Percentiles rank a stretch among this genome's conserved stretches.
These are phyloP conservation scores for Fusarium tuaranense DNA, from an alignment of 2,329 filamentous ascomycete species.

Conservation along the genomic window DNA sequence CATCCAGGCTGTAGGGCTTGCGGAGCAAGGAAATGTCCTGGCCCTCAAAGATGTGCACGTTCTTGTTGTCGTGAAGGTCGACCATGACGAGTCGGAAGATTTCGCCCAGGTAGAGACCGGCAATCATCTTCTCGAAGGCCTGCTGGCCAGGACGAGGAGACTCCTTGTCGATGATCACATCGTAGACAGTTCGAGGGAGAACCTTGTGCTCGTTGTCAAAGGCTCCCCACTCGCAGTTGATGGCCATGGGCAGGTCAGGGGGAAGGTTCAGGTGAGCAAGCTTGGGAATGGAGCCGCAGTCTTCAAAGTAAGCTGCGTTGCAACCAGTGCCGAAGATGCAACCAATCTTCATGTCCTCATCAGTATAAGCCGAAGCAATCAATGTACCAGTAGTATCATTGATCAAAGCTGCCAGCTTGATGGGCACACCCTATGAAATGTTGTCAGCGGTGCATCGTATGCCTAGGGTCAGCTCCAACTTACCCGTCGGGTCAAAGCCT, in stretches of 20 bases:
- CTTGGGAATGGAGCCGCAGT: slow-evolving; percentile 92
- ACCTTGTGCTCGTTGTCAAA: slow-evolving; percentile 95
- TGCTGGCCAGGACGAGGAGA: slow-evolving; percentile 95
- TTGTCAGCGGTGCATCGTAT: slow-evolving; percentile 17
- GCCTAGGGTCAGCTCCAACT: slow-evolving; percentile 7
- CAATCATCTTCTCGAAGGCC: slow-evolving; percentile 98
- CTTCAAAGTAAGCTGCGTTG: slow-evolving; percentile 98
- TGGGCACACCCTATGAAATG: slow-evolving; percentile 78
- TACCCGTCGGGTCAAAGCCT: slow-evolving; percentile 72
- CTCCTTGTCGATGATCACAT: slow-evolving; percentile 88
- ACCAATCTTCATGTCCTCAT: slow-evolving; percentile 90
- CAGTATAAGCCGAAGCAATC: slow-evolving; percentile 97
- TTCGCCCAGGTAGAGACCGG: slow-evolving; percentile 92
- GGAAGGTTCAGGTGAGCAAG: slow-evolving; percentile 91
- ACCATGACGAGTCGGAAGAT: slow-evolving; percentile 90
- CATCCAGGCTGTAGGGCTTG: slow-evolving; percentile 90
- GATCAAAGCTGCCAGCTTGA: slow-evolving; percentile 92
- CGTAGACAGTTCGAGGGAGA: slow-evolving; percentile 86
- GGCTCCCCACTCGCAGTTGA: slow-evolving; percentile 98
- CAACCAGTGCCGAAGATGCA: slow-evolving; percentile 99
- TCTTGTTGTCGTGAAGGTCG: slow-evolving; percentile 84
- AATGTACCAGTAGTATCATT: slow-evolving; percentile 98
- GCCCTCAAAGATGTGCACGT: slow-evolving; percentile 80
- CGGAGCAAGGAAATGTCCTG: slow-evolving; percentile 85
- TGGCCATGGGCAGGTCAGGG: slow-evolving; percentile 86